phyloP scores from a whole-genome alignment of 1,284 basidiomycete species.

The Ustanciosporium gigantosporum region DNA sequence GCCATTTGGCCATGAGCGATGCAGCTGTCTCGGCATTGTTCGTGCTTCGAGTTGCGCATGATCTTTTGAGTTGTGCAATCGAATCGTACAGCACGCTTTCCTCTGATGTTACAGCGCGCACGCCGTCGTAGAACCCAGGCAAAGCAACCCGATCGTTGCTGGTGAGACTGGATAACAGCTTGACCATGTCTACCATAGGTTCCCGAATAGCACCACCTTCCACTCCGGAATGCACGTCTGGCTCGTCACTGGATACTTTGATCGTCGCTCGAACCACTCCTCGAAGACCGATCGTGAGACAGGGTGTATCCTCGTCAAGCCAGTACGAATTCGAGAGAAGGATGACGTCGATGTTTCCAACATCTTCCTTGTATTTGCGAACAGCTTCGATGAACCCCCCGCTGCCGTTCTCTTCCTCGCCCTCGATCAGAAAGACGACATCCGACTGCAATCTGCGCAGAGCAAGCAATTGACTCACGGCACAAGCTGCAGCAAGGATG shows the following conservation, averaged over 20 bases:
- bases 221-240: slow-evolving; percentile 86
- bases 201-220: slow-evolving; percentile 85
- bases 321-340: slow-evolving; percentile 80
- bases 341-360: slow-evolving; percentile 52
- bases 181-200: slow-evolving; percentile 89
- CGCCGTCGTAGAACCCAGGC: slow-evolving; percentile 76
- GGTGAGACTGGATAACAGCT: slow-evolving; percentile 74
- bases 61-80: slow-evolving; percentile 42
- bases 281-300: slow-evolving; percentile 90
- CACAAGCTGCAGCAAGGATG: slow-evolving; percentile 85
- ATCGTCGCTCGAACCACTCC: slow-evolving; percentile 85
- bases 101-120: slow-evolving; percentile 43
- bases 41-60: not conserved
- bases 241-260: slow-evolving; percentile 67
- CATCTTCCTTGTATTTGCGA: slow-evolving; percentile 67
- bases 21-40: slow-evolving; percentile 17
- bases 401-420: slow-evolving; percentile 93
- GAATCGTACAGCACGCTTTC: slow-evolving; percentile 60
- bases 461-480: slow-evolving; percentile 77
- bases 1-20: slow-evolving; percentile 50
- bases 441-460: slow-evolving; percentile 78
- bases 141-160: slow-evolving; percentile 68
- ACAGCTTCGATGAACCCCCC: slow-evolving; percentile 80
- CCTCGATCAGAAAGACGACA: slow-evolving; percentile 87
- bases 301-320: slow-evolving; percentile 92